Evolutionary conservation across 768 basidiomycete genomes (phyloP), one percentile per base, ranked within the genome.

Genomic region (Mycena sanguinolenta): DNA sequence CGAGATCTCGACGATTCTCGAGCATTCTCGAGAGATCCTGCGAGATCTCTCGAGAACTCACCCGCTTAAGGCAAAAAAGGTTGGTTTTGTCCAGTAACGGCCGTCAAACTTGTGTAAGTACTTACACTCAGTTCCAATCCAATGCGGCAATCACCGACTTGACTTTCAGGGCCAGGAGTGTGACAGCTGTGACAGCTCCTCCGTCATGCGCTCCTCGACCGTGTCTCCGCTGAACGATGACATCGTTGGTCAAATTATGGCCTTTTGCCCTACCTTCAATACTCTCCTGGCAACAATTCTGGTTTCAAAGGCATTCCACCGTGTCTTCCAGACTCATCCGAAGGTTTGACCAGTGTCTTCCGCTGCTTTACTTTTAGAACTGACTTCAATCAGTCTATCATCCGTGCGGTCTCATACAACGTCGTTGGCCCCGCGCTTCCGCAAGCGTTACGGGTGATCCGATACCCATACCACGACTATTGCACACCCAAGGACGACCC

Each of bases 351-450:
- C 17, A 17, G 17, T 17, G 21, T 7, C 21, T 44, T 17, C 17
- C 42, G 42, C 2, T 17, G 21, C 42, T 19, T 19, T n/a, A 44
- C 42, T 44, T 19, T 44, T 44, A 2, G 16, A 19, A 44, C 16
- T 14, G 21, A n/a, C 9, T 4, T 17, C 23, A 10, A n/a, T 0
- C 10, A 55, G 54, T 55, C 32, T n/a, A 55, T 55, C 10, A n/a
- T 14, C 12, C n/a, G 74, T 4, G 73, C 74, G 8, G 76, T 80
- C 19, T 74, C 78, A 8, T 77, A 73, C 50, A 79, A 78, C 39
- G 58, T 75, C 9, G 71, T 76, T 13, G 78, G 79, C 8, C 73
- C 76, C 9, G 75, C 74, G 9, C 66, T 79, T 49, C 77, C 79
- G 49, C 73, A 77, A 53, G 77, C 77, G 0, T 27, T 80, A 32